Percentiles rank a stretch among this genome's conserved stretches.
phyloP scores from a whole-genome alignment of 176 grass and related monocot species.

The Zizania latifolia region DNA sequence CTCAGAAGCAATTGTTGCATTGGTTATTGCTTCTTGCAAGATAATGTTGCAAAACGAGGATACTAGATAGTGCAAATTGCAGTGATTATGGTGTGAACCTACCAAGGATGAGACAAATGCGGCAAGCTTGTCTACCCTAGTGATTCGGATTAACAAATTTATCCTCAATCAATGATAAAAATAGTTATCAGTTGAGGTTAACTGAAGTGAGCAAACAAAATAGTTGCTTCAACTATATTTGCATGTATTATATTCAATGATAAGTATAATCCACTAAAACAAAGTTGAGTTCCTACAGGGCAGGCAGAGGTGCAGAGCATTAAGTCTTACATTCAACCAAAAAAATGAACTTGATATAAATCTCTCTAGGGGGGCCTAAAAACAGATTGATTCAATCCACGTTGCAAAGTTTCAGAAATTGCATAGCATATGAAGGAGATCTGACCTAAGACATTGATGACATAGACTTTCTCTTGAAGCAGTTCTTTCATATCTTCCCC shows the following conservation, averaged over 20 bases:
- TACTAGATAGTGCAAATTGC: background rate
- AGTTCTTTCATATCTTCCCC: constrained; percentile 82
- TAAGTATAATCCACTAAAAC: constrained; percentile 2
- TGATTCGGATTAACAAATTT: background rate
- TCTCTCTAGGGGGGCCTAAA: background rate
- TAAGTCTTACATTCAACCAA: background rate
- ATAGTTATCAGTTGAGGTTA: background rate
- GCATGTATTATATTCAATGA: background rate
- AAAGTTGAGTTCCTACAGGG: background rate
- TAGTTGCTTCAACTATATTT: background rate
- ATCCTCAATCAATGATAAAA: background rate
- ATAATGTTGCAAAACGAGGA: constrained; percentile 19
- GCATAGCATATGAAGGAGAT: background rate
- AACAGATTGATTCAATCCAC: background rate
- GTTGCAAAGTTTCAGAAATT: background rate
- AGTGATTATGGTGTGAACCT: background rate
- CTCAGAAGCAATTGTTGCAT: background rate
- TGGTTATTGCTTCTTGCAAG: background rate
- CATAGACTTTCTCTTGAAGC: constrained; percentile 67
- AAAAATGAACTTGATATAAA: background rate
- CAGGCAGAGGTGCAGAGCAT: background rate
- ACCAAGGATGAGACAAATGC: background rate
- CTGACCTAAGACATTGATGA: constrained; percentile 77
- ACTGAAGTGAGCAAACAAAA: background rate
- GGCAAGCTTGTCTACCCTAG: background rate